Percentiles rank a stretch among this genome's conserved stretches.
These are phyloP conservation scores for Leptographium wingfieldii DNA, from an alignment of 2,329 filamentous ascomycete species.

Conservation along the genomic window DNA sequence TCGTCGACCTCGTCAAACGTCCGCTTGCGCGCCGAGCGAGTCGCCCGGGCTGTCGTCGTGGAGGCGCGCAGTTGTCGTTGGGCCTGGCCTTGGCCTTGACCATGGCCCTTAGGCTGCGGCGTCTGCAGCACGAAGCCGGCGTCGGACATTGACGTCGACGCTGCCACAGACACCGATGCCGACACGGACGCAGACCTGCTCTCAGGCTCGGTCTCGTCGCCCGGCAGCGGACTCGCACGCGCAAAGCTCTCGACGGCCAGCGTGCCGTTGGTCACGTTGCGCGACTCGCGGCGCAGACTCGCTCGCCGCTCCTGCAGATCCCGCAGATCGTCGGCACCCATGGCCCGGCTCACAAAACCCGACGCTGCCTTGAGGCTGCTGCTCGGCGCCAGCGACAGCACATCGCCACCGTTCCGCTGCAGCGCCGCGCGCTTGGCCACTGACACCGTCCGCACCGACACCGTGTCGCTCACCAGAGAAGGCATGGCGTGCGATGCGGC, in stretches of 20 bases:
- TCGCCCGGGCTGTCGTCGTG: constrained; percentile 27
- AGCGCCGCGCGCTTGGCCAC: constrained; percentile 7
- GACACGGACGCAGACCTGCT: background rate
- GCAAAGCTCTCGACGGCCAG: constrained; percentile 26
- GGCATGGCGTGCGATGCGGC: constrained; percentile 7
- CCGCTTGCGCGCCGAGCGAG: constrained; percentile 38
- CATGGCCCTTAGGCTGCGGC: background rate
- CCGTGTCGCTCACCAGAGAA: constrained; percentile 5
- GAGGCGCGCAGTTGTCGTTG: constrained; percentile 15
- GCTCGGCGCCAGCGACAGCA: background rate
- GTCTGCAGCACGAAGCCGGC: constrained; percentile 2
- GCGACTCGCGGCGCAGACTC: constrained; percentile 17
- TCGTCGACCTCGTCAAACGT: constrained; percentile 41
- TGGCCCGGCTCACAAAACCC: background rate
- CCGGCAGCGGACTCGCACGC: constrained; percentile 13
- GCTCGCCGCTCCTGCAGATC: constrained; percentile 12
- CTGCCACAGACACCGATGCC: constrained; percentile 5
- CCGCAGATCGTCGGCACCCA: background rate
- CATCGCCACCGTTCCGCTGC: constrained; percentile 1
- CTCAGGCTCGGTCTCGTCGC: background rate
- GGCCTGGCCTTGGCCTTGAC: no score
- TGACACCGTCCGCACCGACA: constrained; percentile 6
- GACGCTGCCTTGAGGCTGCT: constrained; percentile 1
- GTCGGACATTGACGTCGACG: background rate
- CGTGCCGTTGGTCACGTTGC: constrained; percentile 22